These are phyloP conservation scores for Brettanomyces naardenensis DNA, from an alignment of 805 yeast species.

Conservation along the genomic window DNA sequence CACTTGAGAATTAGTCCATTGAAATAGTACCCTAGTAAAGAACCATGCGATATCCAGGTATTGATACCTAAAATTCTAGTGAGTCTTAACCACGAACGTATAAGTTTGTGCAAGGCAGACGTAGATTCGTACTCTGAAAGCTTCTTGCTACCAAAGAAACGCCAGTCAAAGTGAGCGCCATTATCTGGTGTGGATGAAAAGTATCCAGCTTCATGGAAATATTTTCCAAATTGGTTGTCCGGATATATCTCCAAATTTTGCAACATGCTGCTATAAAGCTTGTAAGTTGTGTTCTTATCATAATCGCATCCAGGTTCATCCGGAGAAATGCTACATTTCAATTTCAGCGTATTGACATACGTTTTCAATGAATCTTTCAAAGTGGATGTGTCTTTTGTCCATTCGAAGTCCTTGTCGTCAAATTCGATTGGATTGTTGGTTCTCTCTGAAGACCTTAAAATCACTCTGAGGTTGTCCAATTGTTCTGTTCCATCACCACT, in stretches of 20 bases:
- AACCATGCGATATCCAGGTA: slow-evolving; percentile 61
- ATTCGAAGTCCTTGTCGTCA: background rate
- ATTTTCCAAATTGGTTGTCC: slow-evolving; percentile 19
- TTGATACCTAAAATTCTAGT: slow-evolving; percentile 33
- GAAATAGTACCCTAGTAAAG: slow-evolving; percentile 55
- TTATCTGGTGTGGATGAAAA: slow-evolving; percentile 16
- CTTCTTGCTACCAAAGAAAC: slow-evolving; percentile 29
- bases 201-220: slow-evolving; percentile 35
- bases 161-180: slow-evolving; percentile 40
- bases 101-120: slow-evolving; percentile 35
- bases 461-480: background rate
- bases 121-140: slow-evolving; percentile 16
- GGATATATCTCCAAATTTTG: slow-evolving; percentile 2
- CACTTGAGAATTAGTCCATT: slow-evolving; percentile 52
- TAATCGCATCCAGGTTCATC: background rate
- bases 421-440: background rate
- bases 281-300: slow-evolving; percentile 5
- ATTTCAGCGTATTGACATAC: background rate
- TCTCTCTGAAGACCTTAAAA: background rate
- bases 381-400: background rate
- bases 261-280: slow-evolving; percentile 5
- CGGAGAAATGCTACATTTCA: background rate
- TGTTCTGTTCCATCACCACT: background rate
- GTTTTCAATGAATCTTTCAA: background rate
- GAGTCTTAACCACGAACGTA: slow-evolving; percentile 48